phyloP scores from a whole-genome alignment of 2,329 filamentous ascomycete species.

The Sarocladium strictum region DNA sequence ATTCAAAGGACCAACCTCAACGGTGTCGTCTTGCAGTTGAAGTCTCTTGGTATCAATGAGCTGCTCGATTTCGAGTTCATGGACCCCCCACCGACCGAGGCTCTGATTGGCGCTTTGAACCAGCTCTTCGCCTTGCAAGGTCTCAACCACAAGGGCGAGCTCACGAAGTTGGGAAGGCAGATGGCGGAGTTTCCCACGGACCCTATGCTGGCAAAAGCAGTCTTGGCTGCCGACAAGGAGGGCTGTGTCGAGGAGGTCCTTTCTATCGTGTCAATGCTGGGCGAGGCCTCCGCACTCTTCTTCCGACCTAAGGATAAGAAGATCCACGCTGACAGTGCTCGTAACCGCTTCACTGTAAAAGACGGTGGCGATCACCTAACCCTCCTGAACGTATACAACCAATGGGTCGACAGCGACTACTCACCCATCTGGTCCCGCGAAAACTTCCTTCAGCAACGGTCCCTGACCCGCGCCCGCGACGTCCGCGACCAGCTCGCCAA shows the following conservation, averaged over 20 bases:
- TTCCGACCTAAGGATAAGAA: conserved; percentile 97
- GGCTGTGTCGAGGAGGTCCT: conserved; percentile 92
- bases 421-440: conserved; percentile 81
- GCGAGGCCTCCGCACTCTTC: conserved; percentile 83
- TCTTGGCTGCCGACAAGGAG: conserved; percentile 82
- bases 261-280: conserved; percentile 89
- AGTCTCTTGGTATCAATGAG: conserved; percentile 87
- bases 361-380: conserved; percentile 88
- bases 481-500: conserved; percentile 89
- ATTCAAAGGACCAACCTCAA: conserved; percentile 89
- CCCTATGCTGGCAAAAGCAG: conserved; percentile 82
- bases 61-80: conserved; percentile 94
- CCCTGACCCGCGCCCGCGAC: conserved; percentile 81
- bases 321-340: conserved; percentile 86
- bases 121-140: conserved; percentile 87
- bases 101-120: conserved; percentile 82
- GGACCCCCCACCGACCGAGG: conserved; percentile 85
- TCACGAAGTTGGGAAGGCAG: conserved; percentile 86
- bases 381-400: conserved; percentile 87
- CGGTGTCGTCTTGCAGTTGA: conserved; percentile 76
- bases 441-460: conserved; percentile 89
- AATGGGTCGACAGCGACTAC: conserved; percentile 92
- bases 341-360: conserved; percentile 80
- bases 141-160: conserved; percentile 78
- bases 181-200: conserved; percentile 96